Evolutionary conservation across 2,329 filamentous ascomycete species (phyloP), one percentile per base, ranked within the genome.

Genomic region (Exserohilum rostratum): DNA sequence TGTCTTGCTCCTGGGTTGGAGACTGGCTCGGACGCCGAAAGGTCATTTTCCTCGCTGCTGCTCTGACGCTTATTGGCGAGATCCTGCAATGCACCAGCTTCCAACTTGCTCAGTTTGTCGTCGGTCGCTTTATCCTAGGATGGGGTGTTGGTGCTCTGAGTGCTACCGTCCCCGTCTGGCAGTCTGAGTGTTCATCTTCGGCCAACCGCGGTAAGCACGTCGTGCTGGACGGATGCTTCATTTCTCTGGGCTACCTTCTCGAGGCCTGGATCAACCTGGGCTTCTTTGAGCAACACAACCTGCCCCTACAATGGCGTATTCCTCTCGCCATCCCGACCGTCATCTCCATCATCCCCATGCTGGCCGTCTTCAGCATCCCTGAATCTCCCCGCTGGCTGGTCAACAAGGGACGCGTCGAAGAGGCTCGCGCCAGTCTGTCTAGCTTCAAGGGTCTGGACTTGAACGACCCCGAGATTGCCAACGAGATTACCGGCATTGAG

Each of bases 311-410:
- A 35, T 89, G 87, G 86, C 78, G 87, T 5, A 88, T 90, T 60
- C 87, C 87, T 0, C 83, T 90, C 50, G 87, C 85, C 0, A 89
- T 90, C 35, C 73, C 88, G 1, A 85, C 86, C 2, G 78, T 90
- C 0, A 68, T 76, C 49, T 76, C 73, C 0, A 58, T 89, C 4
- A 45, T 85, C 0, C 78, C 89, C 0, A 77, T 89, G 46, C 66
- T 63, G 0, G 69, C 79, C 2, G 82, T 89, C 22, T 89, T 85
- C 84, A 83, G 86, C 71, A 87, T 90, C 67, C 89, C 88, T 0
- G 89, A 91, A 60, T 88, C 85, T 0, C 88, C 87, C 0, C 79
- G 87, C 1, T 89, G 85, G 83, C 79, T 91, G 0, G 82, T 85
- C 59, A 89, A 89, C 61, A 84, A 83, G 9, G 87, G 85, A 0